Evolutionary conservation across 768 basidiomycete genomes (phyloP).

Genomic region (Suillus ampliporus): DNA sequence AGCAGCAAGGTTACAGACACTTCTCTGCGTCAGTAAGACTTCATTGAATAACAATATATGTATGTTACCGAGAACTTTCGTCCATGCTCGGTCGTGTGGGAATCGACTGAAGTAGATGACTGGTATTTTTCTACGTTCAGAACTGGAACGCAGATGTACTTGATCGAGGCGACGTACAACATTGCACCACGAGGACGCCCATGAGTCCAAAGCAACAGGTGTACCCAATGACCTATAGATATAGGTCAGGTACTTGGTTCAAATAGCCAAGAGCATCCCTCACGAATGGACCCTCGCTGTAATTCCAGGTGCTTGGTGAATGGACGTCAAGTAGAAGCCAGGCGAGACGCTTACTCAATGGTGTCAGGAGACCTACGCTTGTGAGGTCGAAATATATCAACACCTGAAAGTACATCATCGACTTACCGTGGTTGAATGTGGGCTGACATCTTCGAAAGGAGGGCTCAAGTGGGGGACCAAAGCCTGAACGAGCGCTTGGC

Average conservation of each 20-base stretch:
- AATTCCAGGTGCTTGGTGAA: background rate
- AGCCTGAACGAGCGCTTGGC: background rate
- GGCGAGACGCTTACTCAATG: constrained; percentile 7
- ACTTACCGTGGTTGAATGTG: background rate
- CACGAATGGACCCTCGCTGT: constrained; percentile 22
- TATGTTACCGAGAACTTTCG: constrained; percentile 23
- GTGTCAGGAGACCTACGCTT: background rate
- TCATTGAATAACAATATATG: background rate
- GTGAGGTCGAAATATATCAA: background rate
- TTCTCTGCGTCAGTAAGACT: constrained; percentile 1
- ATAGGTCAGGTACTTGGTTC: background rate
- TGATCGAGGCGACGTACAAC: constrained; percentile 10
- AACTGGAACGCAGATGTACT: no score
- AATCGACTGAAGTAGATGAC: constrained; percentile 28
- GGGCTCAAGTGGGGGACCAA: background rate
- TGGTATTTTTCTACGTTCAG: constrained; percentile 1
- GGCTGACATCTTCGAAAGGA: background rate
- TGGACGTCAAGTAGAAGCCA: constrained; percentile 3
- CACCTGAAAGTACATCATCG: no score
- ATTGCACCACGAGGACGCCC: constrained; percentile 23
- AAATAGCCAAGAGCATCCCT: background rate
- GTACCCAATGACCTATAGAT: constrained; percentile 21
- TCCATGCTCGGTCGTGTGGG: constrained; percentile 15
- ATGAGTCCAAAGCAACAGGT: constrained; percentile 19
- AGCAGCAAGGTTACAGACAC: constrained; percentile 20